Evolutionary conservation across 192 early-diverging fungal species (phyloP), one percentile per base, ranked within the genome.

Genomic region (Fimicolochytrium jonesii): DNA sequence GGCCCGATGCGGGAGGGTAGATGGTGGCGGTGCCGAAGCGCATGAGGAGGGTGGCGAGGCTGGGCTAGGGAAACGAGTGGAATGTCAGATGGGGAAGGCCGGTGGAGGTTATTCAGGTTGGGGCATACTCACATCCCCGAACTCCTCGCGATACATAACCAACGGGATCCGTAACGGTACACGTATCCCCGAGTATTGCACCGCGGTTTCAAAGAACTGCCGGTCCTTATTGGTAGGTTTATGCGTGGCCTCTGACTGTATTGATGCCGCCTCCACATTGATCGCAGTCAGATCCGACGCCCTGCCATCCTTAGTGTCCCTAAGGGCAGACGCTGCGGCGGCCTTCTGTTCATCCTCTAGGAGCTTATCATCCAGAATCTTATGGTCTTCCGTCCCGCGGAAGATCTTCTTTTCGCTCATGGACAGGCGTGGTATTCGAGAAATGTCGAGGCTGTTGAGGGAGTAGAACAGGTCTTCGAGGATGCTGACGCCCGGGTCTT

Each of bases 111-210:
- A 13, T 6, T n/a, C n/a, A 48, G 47, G 11, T 11, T 17, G 37
- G n/a, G n/a, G n/a, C n/a, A 13, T 4, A 74, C 81, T 65, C 82
- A 90, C 89, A 70, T 96, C 93, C 63, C 93, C 90, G 17, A 96
- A 85, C 77, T 96, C 93, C 61, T 92, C 93, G 0, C 87, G 81
- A 58, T 88, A 92, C 32, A 93, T 74, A 4, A 88, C 88, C 54
- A 94, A 74, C 0, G 93, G 93, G 15, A 96, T 88, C 47, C 88
- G 73, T n/a, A 96, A 87, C 4, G 90, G 88, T 22, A 94, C 75
- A 29, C 34, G 34, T 0, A 92, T 87, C 13, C 86, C 86, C 52
- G 87, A 84, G 61, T 91, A 94, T n/a, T 81, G 80, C 9, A 93
- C 79, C 48, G 87, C 87, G 0, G 92, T 94, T 60, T 92, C 90